Base-by-base conservation (phyloP, 2,329 filamentous ascomycete species). In the Hymenoscyphus salicellus region DNA sequence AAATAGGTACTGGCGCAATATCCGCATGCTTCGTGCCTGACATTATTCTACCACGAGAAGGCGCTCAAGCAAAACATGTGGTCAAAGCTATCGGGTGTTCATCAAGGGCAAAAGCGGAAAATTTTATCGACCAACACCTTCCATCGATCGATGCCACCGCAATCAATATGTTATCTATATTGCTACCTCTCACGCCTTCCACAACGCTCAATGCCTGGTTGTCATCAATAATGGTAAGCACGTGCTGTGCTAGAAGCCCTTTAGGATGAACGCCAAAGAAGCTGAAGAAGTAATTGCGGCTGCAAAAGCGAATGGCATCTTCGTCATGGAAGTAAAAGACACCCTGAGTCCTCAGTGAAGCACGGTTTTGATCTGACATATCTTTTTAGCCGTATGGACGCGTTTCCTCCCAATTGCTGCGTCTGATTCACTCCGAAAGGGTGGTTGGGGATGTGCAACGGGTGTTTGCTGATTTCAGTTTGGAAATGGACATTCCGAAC, bases 191-290 rank as follows among this genome's bases (percentile, higher is more conserved):
- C 87, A 89, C 76, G 87, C 85, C 33, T 86, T 89, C 71, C 87
- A 90, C 77, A 89, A 85, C 75, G 85, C 88, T 71, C 87, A 90
- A 75, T 82, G 81, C 33, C 83, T 86, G 78, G 80, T 89, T 7
- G 84, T 82, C 52, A 78, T 90, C 52, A 81, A 85, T 63, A 84
- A 84, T 1, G 86, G 86, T 49, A 90, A 89, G 77, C 80, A 88
- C 69, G 86, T 90, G 23, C 80, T 90, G 5, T 89, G 87, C 74
- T 87, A 90, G 76, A 90, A 90, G 76, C 82, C 87, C 0, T 86
- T 90, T 68, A 89, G 87, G 0, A 84, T 88, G 63, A 90, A 89
- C 72, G 86, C 86, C 1, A 80, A 80, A 36, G 86, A 90, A 71
- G 76, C 84, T 5, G 82, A 83, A 73, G 80, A 81, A 59, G 76